These are phyloP conservation scores for Pseudozyma sp. DNA, from an alignment of 1,284 basidiomycete species.

Conservation along the genomic window DNA sequence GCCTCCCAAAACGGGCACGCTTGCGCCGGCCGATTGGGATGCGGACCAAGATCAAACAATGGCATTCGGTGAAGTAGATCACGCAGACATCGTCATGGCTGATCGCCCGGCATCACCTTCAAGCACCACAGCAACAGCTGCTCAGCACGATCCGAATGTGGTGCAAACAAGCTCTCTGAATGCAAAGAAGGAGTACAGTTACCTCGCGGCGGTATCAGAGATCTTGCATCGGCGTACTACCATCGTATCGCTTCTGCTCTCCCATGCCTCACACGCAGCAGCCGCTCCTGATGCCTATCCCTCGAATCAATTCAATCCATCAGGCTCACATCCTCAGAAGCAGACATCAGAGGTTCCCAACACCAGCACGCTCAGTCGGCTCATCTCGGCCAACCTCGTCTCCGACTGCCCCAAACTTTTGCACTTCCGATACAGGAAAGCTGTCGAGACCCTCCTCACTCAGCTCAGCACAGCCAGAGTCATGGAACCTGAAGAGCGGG, in stretches of 20 bases:
- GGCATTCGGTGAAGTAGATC: not conserved
- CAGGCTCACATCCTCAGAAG: conserved; percentile 20
- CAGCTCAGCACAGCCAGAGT: conserved; percentile 30
- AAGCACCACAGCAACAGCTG: not conserved
- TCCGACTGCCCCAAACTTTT: conserved; percentile 22
- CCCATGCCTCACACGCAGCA: conserved; percentile 18
- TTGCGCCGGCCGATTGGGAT: conserved; percentile 37
- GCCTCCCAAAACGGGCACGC: not conserved
- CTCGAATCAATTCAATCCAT: conserved; percentile 33
- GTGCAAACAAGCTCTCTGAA: not conserved
- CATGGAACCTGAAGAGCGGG: conserved; percentile 33
- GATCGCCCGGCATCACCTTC: conserved; percentile 6
- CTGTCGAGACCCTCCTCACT: conserved; percentile 33
- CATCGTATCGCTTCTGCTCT: conserved; percentile 40
- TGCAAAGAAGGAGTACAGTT: conserved; percentile 16
- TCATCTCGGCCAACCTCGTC: conserved; percentile 38
- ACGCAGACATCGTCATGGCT: conserved; percentile 14
- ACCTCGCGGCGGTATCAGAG: conserved; percentile 39
- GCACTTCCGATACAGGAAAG: conserved; percentile 30
- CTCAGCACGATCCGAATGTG: not conserved
- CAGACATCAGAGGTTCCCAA: not conserved
- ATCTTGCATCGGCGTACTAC: conserved; percentile 36
- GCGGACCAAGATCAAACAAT: conserved; percentile 9
- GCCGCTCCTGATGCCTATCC: conserved; percentile 27
- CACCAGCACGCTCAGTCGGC: conserved; percentile 36